Conservation (phyloP, 2,329 filamentous ascomycete genomes). For the Colletotrichum nymphaeae region DNA sequence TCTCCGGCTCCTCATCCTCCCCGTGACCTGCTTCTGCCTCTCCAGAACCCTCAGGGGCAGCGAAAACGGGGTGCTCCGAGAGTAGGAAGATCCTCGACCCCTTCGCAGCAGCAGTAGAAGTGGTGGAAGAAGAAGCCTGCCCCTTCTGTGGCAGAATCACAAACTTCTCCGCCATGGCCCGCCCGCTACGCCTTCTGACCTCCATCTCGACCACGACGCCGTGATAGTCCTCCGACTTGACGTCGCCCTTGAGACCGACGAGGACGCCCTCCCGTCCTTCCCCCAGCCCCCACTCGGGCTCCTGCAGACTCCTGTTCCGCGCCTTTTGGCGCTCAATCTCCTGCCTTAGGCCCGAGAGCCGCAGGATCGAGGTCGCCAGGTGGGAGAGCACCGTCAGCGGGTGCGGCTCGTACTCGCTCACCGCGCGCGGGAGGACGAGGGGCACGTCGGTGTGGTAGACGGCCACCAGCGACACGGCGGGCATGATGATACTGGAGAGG, state of each 20-base stretch:
- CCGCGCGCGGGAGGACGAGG: slow-evolving; percentile 55
- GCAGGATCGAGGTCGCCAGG: slow-evolving; percentile 88
- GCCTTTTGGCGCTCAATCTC: slow-evolving; percentile 81
- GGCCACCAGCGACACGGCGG: slow-evolving; percentile 77
- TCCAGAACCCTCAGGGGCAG: slow-evolving; percentile 52
- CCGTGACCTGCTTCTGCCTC: slow-evolving; percentile 45
- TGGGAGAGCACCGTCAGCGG: slow-evolving; percentile 81
- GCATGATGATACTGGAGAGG: slow-evolving; percentile 75
- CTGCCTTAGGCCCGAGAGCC: slow-evolving; percentile 78
- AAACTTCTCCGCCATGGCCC: slow-evolving; percentile 78
- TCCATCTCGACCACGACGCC: slow-evolving; percentile 86
- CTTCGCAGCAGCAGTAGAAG: background rate
- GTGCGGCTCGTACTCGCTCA: slow-evolving; percentile 71
- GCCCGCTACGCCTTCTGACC: slow-evolving; percentile 83
- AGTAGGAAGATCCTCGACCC: slow-evolving; percentile 68
- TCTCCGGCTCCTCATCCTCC: slow-evolving; percentile 67
- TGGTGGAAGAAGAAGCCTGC: slow-evolving; percentile 8
- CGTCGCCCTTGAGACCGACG: slow-evolving; percentile 68
- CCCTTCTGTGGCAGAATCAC: slow-evolving; percentile 53
- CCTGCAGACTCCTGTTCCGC: slow-evolving; percentile 77
- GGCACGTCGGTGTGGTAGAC: slow-evolving; percentile 88
- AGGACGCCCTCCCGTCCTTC: slow-evolving; percentile 85
- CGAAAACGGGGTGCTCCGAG: slow-evolving; percentile 81
- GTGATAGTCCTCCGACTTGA: slow-evolving; percentile 49
- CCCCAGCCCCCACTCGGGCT: slow-evolving; percentile 82